Conservation (phyloP, 2,329 filamentous ascomycete species). For the Sarocladium strictum region DNA sequence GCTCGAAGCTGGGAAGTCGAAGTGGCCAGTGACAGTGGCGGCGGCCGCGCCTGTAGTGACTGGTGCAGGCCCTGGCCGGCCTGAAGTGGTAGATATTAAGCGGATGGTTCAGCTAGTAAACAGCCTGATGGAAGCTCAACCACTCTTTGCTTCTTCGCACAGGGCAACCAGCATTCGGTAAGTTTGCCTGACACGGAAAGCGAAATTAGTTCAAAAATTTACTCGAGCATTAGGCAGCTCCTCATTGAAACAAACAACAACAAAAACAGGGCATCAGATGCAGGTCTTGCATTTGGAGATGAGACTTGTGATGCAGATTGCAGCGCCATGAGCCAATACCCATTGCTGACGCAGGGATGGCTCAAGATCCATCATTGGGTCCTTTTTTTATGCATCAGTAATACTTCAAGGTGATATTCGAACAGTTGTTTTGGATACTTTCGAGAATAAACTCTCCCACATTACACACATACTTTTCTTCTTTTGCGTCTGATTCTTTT, state of each 20-base stretch:
- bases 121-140: neutral
- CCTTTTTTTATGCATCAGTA: no score
- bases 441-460: no score
- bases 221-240: neutral
- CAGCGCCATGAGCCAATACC: neutral
- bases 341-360: neutral
- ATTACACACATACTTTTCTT: no score
- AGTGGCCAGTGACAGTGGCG: neutral
- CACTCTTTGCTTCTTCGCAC: neutral
- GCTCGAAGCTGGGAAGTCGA: neutral
- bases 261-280: constrained; percentile 8
- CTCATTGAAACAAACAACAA: neutral
- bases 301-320: constrained; percentile 3
- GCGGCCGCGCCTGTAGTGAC: neutral
- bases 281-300: constrained; percentile 9
- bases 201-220: neutral
- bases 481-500: no score
- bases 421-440: no score
- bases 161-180: neutral
- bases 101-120: neutral
- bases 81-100: no score
- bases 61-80: no score
- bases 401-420: no score
- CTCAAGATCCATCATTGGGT: no score
- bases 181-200: no score